These are phyloP conservation scores for Puccinellia tenuiflora DNA, from an alignment of 176 grass and related monocot species.

Conservation along the genomic window DNA sequence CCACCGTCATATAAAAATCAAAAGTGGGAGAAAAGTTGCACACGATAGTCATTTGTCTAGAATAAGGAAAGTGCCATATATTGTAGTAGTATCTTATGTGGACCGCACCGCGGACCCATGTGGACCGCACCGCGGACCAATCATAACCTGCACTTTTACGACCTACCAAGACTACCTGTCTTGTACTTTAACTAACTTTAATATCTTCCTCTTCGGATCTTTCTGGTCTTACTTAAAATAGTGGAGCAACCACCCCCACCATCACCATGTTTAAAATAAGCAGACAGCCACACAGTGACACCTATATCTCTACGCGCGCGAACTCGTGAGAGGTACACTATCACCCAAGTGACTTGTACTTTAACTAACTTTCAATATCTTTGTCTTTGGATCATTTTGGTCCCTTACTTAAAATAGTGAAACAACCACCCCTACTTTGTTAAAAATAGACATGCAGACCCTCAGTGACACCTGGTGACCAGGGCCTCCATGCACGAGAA, in stretches of 20 bases:
- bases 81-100: neutral
- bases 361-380: neutral
- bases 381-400: neutral
- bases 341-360: too few relatives aligned
- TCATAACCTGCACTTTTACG: neutral
- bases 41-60: accelerated
- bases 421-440: accelerated
- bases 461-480: accelerated
- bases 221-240: neutral
- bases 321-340: too few relatives aligned
- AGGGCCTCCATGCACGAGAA: neutral
- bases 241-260: accelerated
- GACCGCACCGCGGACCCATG: accelerated
- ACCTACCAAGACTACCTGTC: neutral
- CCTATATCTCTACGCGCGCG: too few relatives aligned
- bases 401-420: neutral
- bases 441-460: neutral
- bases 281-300: too few relatives aligned
- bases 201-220: neutral
- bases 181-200: too few relatives aligned
- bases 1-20: neutral
- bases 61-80: too few relatives aligned
- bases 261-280: too few relatives aligned
- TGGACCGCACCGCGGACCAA: neutral
- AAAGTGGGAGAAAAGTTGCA: neutral